These are phyloP conservation scores for Phyllosticta citriasiana DNA, from an alignment of 2,329 filamentous ascomycete genomes.

Conservation along the genomic window DNA sequence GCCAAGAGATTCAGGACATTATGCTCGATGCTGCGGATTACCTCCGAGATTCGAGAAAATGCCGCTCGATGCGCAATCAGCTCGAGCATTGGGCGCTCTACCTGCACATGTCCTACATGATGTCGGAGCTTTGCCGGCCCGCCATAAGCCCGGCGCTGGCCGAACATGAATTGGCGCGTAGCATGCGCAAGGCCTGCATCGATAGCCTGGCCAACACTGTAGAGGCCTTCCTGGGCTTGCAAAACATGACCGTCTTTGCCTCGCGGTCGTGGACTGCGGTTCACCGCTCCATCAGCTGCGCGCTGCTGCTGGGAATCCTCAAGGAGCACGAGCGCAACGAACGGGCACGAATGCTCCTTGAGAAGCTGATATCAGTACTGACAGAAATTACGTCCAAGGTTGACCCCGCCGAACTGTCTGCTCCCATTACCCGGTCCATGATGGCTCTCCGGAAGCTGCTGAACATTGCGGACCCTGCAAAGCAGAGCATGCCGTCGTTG, in stretches of 20 bases:
- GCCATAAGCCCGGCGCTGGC: slow-evolving; percentile 45
- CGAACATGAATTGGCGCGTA: slow-evolving; percentile 33
- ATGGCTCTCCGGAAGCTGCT: slow-evolving; percentile 35
- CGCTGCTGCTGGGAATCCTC: slow-evolving; percentile 41
- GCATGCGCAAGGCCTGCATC: slow-evolving; percentile 45
- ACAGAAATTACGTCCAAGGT: slow-evolving; percentile 37
- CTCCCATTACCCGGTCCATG: slow-evolving; percentile 38
- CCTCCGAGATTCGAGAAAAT: slow-evolving; percentile 44
- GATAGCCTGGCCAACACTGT: slow-evolving; percentile 47
- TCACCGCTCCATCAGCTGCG: slow-evolving; percentile 35
- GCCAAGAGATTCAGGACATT: slow-evolving; percentile 47
- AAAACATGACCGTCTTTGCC: slow-evolving; percentile 39
- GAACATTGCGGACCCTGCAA: slow-evolving; percentile 17
- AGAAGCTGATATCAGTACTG: slow-evolving; percentile 37
- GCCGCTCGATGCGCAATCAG: slow-evolving; percentile 41
- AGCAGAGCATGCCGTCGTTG: slow-evolving; percentile 1
- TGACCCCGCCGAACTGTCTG: slow-evolving; percentile 37
- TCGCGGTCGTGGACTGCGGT: slow-evolving; percentile 35
- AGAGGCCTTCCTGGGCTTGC: slow-evolving; percentile 51
- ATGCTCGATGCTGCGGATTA: slow-evolving; percentile 49
- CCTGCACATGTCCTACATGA: slow-evolving; percentile 52
- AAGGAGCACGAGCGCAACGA: slow-evolving; percentile 37
- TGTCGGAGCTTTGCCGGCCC: slow-evolving; percentile 52
- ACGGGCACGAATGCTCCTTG: slow-evolving; percentile 34
- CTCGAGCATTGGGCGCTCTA: slow-evolving; percentile 52